Base-by-base conservation (phyloP, 306 rosid genomes). In the Cucurbita argyrosperma region DNA sequence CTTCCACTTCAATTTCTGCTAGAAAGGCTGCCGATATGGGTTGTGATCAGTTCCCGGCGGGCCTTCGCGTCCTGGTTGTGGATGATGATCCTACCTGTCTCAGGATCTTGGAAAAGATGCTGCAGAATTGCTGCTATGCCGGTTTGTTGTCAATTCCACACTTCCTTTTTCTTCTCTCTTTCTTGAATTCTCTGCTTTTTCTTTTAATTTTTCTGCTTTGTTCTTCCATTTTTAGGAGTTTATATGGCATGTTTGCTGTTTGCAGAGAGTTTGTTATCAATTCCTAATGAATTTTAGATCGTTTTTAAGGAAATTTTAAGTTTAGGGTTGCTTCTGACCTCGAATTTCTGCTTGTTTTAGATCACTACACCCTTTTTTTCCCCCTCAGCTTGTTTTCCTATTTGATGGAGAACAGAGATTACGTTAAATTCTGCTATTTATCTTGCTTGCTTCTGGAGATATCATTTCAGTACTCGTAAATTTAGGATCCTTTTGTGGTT, bases 51-150 rank as follows among this genome's bases (percentile, higher is more conserved):
- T 94, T 94, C 56, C 99, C 99, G 82, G 96, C 79, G 13, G 99
- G 97, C 68, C 84, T 94, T 0, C 87, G 99, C 10, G 99, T 94
- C 30, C 82, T 94, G 23, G 96, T 94, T 26, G 99, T 94, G 6
- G 99, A 94, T 30, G 99, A 94, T 83, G 99, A 94, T 86, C 96
- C 92, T 46, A 91, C 99, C 57, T 91, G 97, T 52, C 96, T 94
- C 68, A 86, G 88, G 91, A 91, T 94, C 85, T 88, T 94, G 49
- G 97, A 94, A 84, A 94, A 80, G 97, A 94, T 94, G 99, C 89
- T 94, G 12, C 85, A 90, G 26, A 83, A 86, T 40, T 94, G 99
- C 78, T 87, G 78, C 79, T 94, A 94, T 37, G 87, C 88, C 74
- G 99, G 99, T 94, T 16, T 74, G 67, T 35, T 56, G 40, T 72